Conservation (phyloP, 2,329 filamentous ascomycete genomes). For the Neodidymelliopsis sp. region DNA sequence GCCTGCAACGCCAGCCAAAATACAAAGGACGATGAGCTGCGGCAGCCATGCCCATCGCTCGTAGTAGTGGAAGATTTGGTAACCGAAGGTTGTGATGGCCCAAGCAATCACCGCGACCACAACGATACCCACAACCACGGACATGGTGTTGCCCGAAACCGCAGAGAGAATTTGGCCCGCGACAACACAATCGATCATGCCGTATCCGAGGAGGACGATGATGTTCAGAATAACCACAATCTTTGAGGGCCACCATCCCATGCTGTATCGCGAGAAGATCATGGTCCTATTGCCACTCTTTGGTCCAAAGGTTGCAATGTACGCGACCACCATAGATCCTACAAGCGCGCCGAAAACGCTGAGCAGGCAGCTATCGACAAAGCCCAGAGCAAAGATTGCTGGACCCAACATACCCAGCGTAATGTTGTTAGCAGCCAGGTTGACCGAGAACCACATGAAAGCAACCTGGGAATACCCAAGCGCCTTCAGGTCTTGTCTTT, state of each 20-base stretch:
- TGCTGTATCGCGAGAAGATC: slow-evolving; percentile 65
- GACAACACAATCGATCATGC: slow-evolving; percentile 69
- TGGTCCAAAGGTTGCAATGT: slow-evolving; percentile 69
- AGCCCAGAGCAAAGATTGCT: slow-evolving; percentile 64
- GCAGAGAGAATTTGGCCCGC: slow-evolving; percentile 74
- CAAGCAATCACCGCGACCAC: slow-evolving; percentile 69
- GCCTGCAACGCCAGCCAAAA: slow-evolving; percentile 68
- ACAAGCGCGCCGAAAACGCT: slow-evolving; percentile 65
- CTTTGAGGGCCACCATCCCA: slow-evolving; percentile 72
- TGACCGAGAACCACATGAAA: slow-evolving; percentile 68
- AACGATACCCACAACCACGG: slow-evolving; percentile 71
- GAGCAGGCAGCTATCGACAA: slow-evolving; percentile 63
- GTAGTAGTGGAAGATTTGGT: slow-evolving; percentile 72
- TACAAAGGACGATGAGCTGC: slow-evolving; percentile 66
- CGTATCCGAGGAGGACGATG: slow-evolving; percentile 68
- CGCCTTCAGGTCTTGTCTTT: slow-evolving; percentile 61
- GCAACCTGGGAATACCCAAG: slow-evolving; percentile 64
- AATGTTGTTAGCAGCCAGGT: slow-evolving; percentile 69
- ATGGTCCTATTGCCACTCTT: slow-evolving; percentile 68
- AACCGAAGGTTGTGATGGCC: slow-evolving; percentile 72
- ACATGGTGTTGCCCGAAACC: slow-evolving; percentile 66
- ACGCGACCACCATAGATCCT: slow-evolving; percentile 64
- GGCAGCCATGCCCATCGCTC: slow-evolving; percentile 73
- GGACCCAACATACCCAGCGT: slow-evolving; percentile 70
- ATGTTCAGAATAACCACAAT: slow-evolving; percentile 69